Conservation (phyloP, 2,329 filamentous ascomycete genomes). For the Calonectria montana region DNA sequence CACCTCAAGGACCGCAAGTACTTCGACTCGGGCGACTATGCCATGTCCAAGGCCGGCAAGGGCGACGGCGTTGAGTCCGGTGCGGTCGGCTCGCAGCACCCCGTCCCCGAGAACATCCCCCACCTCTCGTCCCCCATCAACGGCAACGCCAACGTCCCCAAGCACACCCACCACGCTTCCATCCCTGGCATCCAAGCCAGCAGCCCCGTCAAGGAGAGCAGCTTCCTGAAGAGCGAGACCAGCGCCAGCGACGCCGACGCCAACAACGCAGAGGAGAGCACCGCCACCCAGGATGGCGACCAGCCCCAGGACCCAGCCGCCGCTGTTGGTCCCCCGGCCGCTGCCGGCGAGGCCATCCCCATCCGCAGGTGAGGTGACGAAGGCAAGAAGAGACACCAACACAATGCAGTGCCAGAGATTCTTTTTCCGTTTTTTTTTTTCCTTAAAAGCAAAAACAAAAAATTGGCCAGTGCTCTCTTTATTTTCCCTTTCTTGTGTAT, state of each 20-base stretch:
- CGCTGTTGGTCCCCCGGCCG: conserved; percentile 31
- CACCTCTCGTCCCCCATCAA: conserved; percentile 79
- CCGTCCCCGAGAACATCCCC: conserved; percentile 93
- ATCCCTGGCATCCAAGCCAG: conserved; percentile 68
- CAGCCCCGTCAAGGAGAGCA: conserved; percentile 91
- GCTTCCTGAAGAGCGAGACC: conserved; percentile 85
- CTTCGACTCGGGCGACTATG: conserved; percentile 96
- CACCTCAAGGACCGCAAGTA: conserved; percentile 99
- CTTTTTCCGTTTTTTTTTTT: too few species aligned
- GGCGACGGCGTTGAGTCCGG: conserved; percentile 94
- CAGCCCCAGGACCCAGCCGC: conserved; percentile 53
- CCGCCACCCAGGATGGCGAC: conserved; percentile 34
- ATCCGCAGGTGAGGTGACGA: conserved; percentile 65
- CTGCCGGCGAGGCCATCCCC: conserved; percentile 62
- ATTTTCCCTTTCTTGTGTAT: conserved; percentile 18
- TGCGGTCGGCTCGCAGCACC: conserved; percentile 93
- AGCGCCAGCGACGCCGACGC: conserved; percentile 62
- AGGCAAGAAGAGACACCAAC: background rate
- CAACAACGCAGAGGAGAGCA: conserved; percentile 21
- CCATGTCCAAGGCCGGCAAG: conserved; percentile 97
- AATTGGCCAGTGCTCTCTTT: background rate
- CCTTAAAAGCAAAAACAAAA: background rate
- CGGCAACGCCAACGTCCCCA: conserved; percentile 45
- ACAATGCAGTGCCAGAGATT: background rate
- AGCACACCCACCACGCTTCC: conserved; percentile 56